These are phyloP conservation scores for Metschnikowia kofuensis DNA, from an alignment of 805 yeast genomes.

Conservation along the genomic window DNA sequence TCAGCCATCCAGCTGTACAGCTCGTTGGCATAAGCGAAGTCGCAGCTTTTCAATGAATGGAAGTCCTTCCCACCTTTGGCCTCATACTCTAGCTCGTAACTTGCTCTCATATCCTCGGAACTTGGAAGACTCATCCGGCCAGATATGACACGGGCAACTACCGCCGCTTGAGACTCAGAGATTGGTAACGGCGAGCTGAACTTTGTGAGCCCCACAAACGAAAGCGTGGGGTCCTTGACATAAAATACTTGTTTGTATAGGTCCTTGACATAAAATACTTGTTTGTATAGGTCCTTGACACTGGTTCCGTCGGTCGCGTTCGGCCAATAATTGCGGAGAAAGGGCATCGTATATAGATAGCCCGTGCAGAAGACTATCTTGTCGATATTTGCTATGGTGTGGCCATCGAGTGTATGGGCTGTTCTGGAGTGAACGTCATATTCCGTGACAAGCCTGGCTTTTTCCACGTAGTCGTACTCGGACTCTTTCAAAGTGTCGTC, in stretches of 20 bases:
- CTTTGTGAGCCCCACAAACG: constrained; percentile 16
- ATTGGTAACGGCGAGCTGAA: constrained; percentile 18
- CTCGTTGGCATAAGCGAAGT: constrained; percentile 21
- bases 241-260: constrained; percentile 17
- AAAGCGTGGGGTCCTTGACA: constrained; percentile 17
- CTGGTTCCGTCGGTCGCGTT: constrained; percentile 14
- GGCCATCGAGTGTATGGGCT: constrained; percentile 11
- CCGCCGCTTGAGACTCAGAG: constrained; percentile 18
- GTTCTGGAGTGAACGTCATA: constrained; percentile 11
- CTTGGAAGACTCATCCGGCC: constrained; percentile 15
- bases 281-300: constrained; percentile 15
- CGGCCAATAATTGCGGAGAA: constrained; percentile 10
- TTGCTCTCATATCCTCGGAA: constrained; percentile 3
- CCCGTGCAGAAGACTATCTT: constrained; percentile 19
- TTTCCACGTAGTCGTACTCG: constrained; percentile 8
- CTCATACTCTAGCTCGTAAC: constrained; percentile 11
- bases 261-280: constrained; percentile 14
- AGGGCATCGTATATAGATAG: constrained; percentile 18
- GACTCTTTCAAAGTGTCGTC: constrained; percentile 10
- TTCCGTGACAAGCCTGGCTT: constrained; percentile 7
- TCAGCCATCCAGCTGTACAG: constrained; percentile 14
- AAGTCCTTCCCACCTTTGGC: constrained; percentile 16
- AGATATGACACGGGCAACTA: constrained; percentile 18
- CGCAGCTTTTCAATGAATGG: constrained; percentile 20
- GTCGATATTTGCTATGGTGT: constrained; percentile 11